phyloP scores from a whole-genome alignment of 192 early-diverging fungal species.

The Coemansia erecta region DNA sequence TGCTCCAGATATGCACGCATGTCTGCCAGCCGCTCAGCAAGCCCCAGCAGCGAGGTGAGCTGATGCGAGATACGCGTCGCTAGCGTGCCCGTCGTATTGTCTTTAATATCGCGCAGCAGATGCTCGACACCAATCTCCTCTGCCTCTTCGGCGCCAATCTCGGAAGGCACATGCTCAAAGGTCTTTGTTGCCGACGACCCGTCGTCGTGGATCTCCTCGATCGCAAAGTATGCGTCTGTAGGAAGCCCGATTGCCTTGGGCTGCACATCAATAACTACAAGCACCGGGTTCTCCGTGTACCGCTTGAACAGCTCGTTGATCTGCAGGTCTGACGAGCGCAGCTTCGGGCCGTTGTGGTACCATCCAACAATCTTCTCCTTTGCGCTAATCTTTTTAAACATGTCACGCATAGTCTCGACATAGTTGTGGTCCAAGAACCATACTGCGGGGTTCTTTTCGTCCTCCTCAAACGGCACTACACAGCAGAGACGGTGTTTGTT shows the following conservation, averaged over 20 bases:
- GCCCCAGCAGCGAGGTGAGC: conserved; percentile 86
- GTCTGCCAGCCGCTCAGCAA: conserved; percentile 80
- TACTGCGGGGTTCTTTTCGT: conserved; percentile 94
- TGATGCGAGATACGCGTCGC: conserved; percentile 92
- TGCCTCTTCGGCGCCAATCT: conserved; percentile 98
- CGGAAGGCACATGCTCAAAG: conserved; percentile 92
- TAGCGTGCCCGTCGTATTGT: conserved; percentile 91
- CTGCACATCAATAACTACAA: conserved; percentile 97
- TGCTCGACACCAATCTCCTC: conserved; percentile 99
- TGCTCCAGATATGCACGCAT: conserved; percentile 87
- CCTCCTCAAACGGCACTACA: conserved; percentile 98
- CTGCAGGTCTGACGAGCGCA: conserved; percentile 92
- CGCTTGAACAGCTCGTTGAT: conserved; percentile 98
- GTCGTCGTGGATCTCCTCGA: conserved; percentile 98
- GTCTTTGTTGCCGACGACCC: conserved; percentile 96
- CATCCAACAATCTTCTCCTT: conserved; percentile 95
- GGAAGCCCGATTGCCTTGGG: conserved; percentile 91
- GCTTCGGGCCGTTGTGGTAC: conserved; percentile 99
- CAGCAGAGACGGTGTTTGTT: background rate
- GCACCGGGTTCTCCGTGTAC: conserved; percentile 91
- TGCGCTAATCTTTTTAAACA: conserved; percentile 99
- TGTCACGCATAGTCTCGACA: conserved; percentile 98
- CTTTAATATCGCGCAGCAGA: conserved; percentile 96
- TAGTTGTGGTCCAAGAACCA: conserved; percentile 99
- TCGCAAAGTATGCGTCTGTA: conserved; percentile 95